A percentile compares a stretch with the other conserved stretches of the same genome.
Conservation (phyloP, 2,329 filamentous ascomycete species). For the Aspergillus jensenii region DNA sequence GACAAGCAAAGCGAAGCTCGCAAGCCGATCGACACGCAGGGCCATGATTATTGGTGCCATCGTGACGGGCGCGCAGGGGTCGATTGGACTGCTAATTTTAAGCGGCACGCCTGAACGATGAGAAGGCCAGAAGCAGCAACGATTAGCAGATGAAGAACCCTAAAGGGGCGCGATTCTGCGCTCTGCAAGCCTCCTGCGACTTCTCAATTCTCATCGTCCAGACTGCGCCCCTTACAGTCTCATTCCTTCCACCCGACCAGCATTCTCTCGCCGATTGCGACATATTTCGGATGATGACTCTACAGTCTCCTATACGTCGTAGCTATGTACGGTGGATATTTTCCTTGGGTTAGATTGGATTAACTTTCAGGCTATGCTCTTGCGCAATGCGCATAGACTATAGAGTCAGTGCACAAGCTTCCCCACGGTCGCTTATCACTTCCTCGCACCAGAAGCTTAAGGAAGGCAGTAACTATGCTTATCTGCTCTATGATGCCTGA, state of each 20-base stretch:
- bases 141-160: background rate
- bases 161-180: background rate
- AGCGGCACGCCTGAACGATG: background rate
- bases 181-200: background rate
- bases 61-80: background rate
- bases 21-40: background rate
- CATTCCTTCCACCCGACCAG: background rate
- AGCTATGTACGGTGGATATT: too few species aligned
- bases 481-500: too few species aligned
- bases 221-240: background rate
- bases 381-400: too few species aligned
- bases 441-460: too few species aligned
- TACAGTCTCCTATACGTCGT: accelerated
- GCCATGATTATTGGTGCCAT: background rate
- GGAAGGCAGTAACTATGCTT: too few species aligned
- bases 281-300: too few species aligned
- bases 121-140: background rate
- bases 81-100: background rate
- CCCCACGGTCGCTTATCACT: too few species aligned
- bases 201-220: background rate
- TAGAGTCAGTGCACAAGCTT: too few species aligned
- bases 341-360: too few species aligned
- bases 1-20: background rate
- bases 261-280: too few species aligned
- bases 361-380: too few species aligned